Evolutionary conservation across 768 basidiomycete species (phyloP).

Genomic region (Serendipita sp.): DNA sequence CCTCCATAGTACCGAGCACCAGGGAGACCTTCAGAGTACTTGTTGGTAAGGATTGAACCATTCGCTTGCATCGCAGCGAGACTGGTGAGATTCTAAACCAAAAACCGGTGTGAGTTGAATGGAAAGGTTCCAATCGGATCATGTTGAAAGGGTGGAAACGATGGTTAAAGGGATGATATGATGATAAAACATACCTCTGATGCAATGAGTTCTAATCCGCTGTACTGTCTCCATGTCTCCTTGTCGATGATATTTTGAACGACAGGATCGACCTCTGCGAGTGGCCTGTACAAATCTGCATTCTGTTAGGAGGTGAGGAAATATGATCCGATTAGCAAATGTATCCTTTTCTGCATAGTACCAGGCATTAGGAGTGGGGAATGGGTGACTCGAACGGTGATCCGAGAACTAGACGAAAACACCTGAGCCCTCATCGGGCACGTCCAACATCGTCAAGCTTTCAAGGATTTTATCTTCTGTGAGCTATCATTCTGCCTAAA

Average conservation of each 20-base stretch:
- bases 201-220: constrained; percentile 95
- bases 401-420: too few relatives aligned
- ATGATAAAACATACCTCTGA: constrained; percentile 55
- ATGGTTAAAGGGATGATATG: background rate
- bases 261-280: constrained; percentile 84
- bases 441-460: too few relatives aligned
- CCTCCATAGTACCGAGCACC: constrained; percentile 92
- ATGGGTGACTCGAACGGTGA: too few relatives aligned
- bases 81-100: constrained; percentile 77
- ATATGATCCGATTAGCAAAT: background rate
- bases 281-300: constrained; percentile 72
- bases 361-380: too few relatives aligned
- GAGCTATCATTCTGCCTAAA: too few relatives aligned
- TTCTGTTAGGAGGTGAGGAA: constrained; percentile 36
- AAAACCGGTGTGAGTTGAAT: background rate
- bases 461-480: too few relatives aligned
- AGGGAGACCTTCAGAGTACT: constrained; percentile 99
- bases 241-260: constrained; percentile 96
- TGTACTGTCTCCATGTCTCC: constrained; percentile 97
- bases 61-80: constrained; percentile 94
- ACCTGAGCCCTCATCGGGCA: too few relatives aligned
- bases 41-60: constrained; percentile 96
- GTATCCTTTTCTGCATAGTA: too few relatives aligned
- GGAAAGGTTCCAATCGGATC: background rate
- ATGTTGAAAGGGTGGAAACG: background rate